A percentile compares a stretch with the other conserved stretches of the same genome.
Evolutionary conservation across 768 basidiomycete species (phyloP).

Genomic region (Suillus brevipes): DNA sequence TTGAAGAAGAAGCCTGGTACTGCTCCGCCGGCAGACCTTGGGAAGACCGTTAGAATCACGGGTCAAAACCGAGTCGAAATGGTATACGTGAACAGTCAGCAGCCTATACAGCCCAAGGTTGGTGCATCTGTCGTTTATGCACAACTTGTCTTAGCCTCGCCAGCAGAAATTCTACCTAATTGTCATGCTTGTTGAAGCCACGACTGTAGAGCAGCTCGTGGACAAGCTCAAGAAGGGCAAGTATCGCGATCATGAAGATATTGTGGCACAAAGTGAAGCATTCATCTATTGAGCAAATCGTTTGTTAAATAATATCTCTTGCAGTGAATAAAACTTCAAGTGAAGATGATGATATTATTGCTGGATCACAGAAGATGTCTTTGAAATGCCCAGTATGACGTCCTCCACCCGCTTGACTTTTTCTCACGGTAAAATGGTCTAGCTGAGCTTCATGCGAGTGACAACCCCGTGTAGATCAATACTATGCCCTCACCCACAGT

Average conservation of each 20-base stretch:
- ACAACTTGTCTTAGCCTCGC: conserved; percentile 5
- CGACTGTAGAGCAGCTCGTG: conserved; percentile 68
- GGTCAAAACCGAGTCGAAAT: conserved; percentile 75
- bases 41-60: conserved; percentile 39
- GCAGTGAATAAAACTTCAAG: conserved; percentile 58
- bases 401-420: conserved; percentile 3
- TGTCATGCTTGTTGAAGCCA: conserved; percentile 82
- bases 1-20: conserved; percentile 95
- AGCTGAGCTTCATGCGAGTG: conserved; percentile 88
- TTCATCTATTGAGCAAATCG: background rate
- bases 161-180: conserved; percentile 82
- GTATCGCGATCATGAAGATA: conserved; percentile 59
- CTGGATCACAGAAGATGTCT: conserved; percentile 87
- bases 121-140: conserved; percentile 14
- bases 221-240: conserved; percentile 68
- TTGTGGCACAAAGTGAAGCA: conserved; percentile 65
- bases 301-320: conserved; percentile 2
- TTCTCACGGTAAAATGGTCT: conserved; percentile 9
- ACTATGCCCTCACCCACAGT: conserved; percentile 88
- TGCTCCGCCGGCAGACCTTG: conserved; percentile 82
- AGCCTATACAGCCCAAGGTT: conserved; percentile 73
- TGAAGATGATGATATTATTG: conserved; percentile 90
- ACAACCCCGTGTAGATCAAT: conserved; percentile 81
- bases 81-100: conserved; percentile 88
- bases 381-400: conserved; percentile 86